These are phyloP conservation scores for Lasiosphaeria ovina DNA, from an alignment of 495 filamentous ascomycete genomes.

Conservation along the genomic window DNA sequence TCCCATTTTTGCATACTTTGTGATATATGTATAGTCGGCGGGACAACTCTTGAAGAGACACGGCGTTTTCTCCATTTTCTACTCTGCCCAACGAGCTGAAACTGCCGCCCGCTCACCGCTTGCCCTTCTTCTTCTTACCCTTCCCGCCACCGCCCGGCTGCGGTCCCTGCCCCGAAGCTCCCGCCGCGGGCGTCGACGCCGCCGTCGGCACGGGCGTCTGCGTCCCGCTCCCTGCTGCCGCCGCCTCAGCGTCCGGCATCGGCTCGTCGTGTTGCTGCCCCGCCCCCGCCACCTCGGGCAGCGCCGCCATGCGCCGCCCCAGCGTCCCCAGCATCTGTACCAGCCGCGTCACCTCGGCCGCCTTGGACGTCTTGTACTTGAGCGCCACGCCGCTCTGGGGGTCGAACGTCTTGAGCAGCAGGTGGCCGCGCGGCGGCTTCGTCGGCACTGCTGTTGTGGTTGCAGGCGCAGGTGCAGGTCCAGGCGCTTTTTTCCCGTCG, in stretches of 20 bases:
- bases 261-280: slow-evolving; percentile 35
- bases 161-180: slow-evolving; percentile 16
- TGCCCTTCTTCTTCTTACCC: slow-evolving; percentile 58
- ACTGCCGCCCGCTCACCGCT: slow-evolving; percentile 38
- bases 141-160: slow-evolving; percentile 30
- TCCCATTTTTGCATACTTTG: not conserved
- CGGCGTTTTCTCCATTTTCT: not conserved
- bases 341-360: slow-evolving; percentile 82
- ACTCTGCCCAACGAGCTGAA: not conserved
- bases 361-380: slow-evolving; percentile 88
- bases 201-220: slow-evolving; percentile 32
- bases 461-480: slow-evolving; percentile 1
- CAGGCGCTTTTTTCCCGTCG: too few relatives aligned
- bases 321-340: slow-evolving; percentile 70
- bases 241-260: slow-evolving; percentile 38
- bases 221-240: slow-evolving; percentile 32
- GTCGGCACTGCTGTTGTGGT: slow-evolving; percentile 10
- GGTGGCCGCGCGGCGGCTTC: slow-evolving; percentile 53
- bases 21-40: not conserved
- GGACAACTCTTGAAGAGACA: not conserved
- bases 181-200: slow-evolving; percentile 34
- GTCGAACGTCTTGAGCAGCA: slow-evolving; percentile 89
- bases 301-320: slow-evolving; percentile 61
- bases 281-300: slow-evolving; percentile 53
- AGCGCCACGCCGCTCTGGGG: slow-evolving; percentile 74